A percentile compares a stretch with the other conserved stretches of the same genome.
phyloP scores from a whole-genome alignment of 441 rosid genomes.

The Croton setiger region DNA sequence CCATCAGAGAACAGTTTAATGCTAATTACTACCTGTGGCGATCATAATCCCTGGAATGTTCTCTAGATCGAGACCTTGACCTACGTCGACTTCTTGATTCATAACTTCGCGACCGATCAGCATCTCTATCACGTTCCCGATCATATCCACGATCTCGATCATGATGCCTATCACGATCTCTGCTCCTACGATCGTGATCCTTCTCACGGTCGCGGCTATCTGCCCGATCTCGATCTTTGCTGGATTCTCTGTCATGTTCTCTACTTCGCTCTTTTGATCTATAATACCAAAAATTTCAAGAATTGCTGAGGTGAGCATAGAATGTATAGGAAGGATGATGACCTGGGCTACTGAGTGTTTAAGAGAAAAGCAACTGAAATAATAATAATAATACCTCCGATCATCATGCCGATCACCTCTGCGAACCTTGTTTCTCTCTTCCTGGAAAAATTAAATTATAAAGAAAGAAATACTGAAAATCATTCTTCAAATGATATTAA shows the following conservation, averaged over 20 bases:
- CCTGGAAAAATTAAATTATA: constrained; percentile 48
- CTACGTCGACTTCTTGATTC: constrained; percentile 82
- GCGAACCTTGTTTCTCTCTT: constrained; percentile 74
- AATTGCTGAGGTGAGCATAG: neutral
- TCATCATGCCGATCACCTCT: constrained; percentile 63
- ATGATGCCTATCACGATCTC: constrained; percentile 79
- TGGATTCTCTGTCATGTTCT: constrained; percentile 62
- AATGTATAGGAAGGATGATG: neutral
- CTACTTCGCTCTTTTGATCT: constrained; percentile 78
- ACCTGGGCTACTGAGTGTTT: neutral
- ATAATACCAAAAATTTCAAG: constrained; percentile 14
- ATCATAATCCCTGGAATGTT: constrained; percentile 78
- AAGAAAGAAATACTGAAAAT: constrained; percentile 25
- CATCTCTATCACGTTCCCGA: constrained; percentile 63
- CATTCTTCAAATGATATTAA: constrained; percentile 21
- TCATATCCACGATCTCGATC: constrained; percentile 68
- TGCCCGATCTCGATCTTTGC: constrained; percentile 64
- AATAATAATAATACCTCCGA: constrained; percentile 41
- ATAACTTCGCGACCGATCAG: constrained; percentile 63
- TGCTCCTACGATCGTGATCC: constrained; percentile 79
- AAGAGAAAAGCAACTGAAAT: neutral
- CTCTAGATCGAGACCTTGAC: constrained; percentile 84
- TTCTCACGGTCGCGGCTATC: constrained; percentile 71
- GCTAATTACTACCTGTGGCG: constrained; percentile 63
- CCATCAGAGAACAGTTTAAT: neutral